Conservation (phyloP, 192 early-diverging fungal species). For the Podila minutissima region DNA sequence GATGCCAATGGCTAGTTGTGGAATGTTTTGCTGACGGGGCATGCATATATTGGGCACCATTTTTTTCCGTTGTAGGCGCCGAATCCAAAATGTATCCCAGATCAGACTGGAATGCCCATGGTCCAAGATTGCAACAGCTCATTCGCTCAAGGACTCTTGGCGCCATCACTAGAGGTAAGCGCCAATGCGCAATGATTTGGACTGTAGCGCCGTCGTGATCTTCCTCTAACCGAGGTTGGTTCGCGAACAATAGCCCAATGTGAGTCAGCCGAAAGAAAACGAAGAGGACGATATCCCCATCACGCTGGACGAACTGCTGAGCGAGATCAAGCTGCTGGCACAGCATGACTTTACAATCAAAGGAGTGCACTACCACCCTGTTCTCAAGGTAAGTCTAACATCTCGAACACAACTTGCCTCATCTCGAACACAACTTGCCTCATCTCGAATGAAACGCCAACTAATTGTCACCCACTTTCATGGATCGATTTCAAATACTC, state of each 20-base stretch:
- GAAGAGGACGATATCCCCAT: background rate
- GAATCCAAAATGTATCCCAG: background rate
- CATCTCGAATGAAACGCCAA: background rate
- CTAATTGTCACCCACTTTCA: background rate
- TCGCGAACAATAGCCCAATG: background rate
- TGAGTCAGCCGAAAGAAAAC: background rate
- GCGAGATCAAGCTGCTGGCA: slow-evolving; percentile 11
- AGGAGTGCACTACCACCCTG: slow-evolving; percentile 6
- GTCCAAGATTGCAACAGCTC: background rate
- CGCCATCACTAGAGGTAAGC: slow-evolving; percentile 25
- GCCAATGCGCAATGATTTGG: background rate
- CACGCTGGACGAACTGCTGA: slow-evolving; percentile 4
- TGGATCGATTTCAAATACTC: background rate
- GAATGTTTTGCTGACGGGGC: background rate
- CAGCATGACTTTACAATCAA: slow-evolving; percentile 23
- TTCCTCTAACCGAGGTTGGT: no score
- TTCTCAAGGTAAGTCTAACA: slow-evolving; percentile 3
- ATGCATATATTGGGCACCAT: no score
- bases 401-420: no score
- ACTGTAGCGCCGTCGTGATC: background rate
- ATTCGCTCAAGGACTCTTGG: slow-evolving; percentile 5
- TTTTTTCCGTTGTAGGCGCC: background rate
- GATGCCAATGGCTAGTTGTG: background rate
- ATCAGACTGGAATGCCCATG: background rate
- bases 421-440: no score